Conservation (phyloP, 495 filamentous ascomycete genomes). For the Penicillium alfredii region DNA sequence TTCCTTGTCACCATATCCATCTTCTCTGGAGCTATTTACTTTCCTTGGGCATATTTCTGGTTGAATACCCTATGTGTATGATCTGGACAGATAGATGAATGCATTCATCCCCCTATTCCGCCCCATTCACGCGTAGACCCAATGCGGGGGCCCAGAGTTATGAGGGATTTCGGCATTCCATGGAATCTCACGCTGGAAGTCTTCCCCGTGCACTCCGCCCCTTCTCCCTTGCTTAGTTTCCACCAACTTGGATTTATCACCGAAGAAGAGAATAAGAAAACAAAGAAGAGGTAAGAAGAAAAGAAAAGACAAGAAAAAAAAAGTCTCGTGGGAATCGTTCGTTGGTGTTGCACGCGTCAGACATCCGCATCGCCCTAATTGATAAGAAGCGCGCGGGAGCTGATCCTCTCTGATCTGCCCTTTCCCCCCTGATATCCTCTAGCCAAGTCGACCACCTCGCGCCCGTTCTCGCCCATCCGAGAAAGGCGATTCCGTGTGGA, state of each 20-base stretch:
- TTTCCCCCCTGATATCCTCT: slow-evolving; percentile 23
- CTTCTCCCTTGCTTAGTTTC: slow-evolving; percentile 10
- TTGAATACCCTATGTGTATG: neutral
- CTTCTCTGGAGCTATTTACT: neutral
- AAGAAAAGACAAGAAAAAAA: no score
- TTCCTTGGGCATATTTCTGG: neutral
- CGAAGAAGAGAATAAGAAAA: no score
- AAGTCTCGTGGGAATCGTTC: no score
- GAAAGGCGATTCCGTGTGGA: slow-evolving; percentile 12
- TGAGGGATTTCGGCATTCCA: slow-evolving; percentile 20
- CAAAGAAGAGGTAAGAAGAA: no score
- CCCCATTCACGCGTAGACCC: slow-evolving; percentile 14
- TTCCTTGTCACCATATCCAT: neutral
- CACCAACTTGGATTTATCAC: neutral
- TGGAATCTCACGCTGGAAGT: slow-evolving; percentile 4
- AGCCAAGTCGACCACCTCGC: slow-evolving; percentile 9
- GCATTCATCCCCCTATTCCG: neutral
- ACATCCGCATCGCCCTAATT: slow-evolving; percentile 24
- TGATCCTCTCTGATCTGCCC: slow-evolving; percentile 21
- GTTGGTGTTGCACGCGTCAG: slow-evolving; percentile 33
- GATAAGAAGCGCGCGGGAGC: slow-evolving; percentile 31
- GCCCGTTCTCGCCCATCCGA: slow-evolving; percentile 5
- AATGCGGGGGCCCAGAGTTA: slow-evolving; percentile 8
- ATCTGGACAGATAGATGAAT: no score
- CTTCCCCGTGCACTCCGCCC: slow-evolving; percentile 1